Base-by-base conservation (phyloP, 1,139 yeast species). In the Candida sp. region DNA sequence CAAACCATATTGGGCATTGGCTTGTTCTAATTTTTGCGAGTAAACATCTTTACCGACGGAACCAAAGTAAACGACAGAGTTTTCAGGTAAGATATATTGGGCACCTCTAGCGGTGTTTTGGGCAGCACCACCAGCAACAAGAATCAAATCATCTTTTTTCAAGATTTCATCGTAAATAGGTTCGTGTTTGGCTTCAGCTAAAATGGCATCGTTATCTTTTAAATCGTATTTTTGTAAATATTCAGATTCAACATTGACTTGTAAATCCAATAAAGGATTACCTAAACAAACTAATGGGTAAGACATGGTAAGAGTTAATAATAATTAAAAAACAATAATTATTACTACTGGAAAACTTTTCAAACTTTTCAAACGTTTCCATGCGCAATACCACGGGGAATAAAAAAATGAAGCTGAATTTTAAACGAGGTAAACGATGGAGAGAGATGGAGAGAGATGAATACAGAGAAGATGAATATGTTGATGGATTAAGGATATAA, bases 81-180 rank as follows among this genome's bases (percentile, higher is more conserved):
- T 68, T 40, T 75, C 70, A 47, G 98, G 97, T 46, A 95, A 77
- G 51, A 89, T 71, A 72, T 89, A 91, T 63, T 93, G 97, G 43
- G 98, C 98, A 61, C 97, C 99, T 73, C 99, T 84, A 47, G 99
- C 97, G 51, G 99, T 84, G 75, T 93, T 93, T 74, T 93, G 99
- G 48, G 98, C 99, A 56, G 99, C 99, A 65, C 99, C 99, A 56
- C 99, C 99, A 49, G 99, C 99, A 56, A 93, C 81, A 51, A 83
- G 71, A 60, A 82, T 80, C 54, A 87, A 83, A 49, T 76, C 81
- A 36, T 79, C 73, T 63, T 73, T 72, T 42, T 75, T 66, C 51
- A 88, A 71, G 54, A 87, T 78, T 68, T 91, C 98, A 46, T 79
- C 84, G 66, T 75, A 93, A 64, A 93, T 87, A 45, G 91, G 88